Percentiles rank a stretch among this genome's conserved stretches.
These are phyloP conservation scores for Phlegmacium glaucopus DNA, from an alignment of 768 basidiomycete species.

Conservation along the genomic window DNA sequence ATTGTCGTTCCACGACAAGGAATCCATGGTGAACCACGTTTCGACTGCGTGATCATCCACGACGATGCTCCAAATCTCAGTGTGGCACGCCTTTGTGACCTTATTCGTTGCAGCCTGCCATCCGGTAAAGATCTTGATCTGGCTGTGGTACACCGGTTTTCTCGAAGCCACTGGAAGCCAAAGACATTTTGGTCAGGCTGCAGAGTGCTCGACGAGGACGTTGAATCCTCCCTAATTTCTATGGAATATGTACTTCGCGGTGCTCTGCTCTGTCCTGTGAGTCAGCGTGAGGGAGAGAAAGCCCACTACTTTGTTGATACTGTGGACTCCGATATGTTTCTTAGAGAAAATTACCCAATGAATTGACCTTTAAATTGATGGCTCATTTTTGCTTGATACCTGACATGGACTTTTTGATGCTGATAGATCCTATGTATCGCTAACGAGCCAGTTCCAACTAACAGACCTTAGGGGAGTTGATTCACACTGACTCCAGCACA, in stretches of 20 bases:
- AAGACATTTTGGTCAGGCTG: conserved; percentile 13
- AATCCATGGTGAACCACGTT: no score
- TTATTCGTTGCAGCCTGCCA: conserved; percentile 11
- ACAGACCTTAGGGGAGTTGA: not conserved
- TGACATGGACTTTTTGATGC: not conserved
- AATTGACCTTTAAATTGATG: not conserved
- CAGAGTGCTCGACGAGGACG: no score
- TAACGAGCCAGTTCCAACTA: not conserved
- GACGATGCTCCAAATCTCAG: conserved; percentile 8
- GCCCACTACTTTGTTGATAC: conserved; percentile 3
- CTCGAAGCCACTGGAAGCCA: conserved; percentile 9
- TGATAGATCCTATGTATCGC: not conserved
- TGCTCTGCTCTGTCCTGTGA: conserved; percentile 6
- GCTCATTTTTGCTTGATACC: not conserved
- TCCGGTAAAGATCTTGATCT: conserved; percentile 12
- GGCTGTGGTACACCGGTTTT: conserved; percentile 1
- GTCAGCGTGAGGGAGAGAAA: not conserved
- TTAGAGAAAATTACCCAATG: not conserved
- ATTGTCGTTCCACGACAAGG: no score
- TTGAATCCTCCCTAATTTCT: no score
- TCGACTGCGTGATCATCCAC: no score
- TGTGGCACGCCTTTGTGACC: conserved; percentile 8
- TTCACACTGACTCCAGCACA: no score
- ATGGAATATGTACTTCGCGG: no score
- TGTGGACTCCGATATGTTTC: conserved; percentile 3